Percentiles rank a stretch among this genome's conserved stretches.
Conservation (phyloP, 495 filamentous ascomycete species). For the Penicillium bialowiezense region DNA sequence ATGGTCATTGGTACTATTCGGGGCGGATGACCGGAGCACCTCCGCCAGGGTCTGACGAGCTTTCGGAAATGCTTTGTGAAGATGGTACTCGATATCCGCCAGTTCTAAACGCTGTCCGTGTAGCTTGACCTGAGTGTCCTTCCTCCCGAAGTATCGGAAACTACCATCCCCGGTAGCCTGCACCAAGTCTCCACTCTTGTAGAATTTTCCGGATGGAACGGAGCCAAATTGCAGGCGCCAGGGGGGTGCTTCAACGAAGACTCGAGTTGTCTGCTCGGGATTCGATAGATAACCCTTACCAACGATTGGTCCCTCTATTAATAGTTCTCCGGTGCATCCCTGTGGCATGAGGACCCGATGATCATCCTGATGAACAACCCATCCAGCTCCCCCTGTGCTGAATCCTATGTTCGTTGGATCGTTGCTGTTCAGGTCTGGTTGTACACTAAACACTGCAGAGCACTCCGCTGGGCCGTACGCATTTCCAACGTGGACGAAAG, state of each 20-base stretch:
- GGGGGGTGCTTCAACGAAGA: neutral
- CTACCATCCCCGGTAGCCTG: neutral
- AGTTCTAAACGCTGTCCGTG: neutral
- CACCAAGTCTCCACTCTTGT: neutral
- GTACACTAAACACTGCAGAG: slow-evolving; percentile 21
- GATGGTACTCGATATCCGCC: neutral
- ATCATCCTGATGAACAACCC: neutral
- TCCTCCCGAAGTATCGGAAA: slow-evolving; percentile 1
- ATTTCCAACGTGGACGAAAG: slow-evolving; percentile 35
- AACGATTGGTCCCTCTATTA: neutral
- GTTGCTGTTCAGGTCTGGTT: slow-evolving; percentile 6
- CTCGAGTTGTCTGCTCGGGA: neutral
- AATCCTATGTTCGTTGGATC: neutral
- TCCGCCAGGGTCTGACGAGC: neutral
- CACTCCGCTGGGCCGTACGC: slow-evolving; percentile 52
- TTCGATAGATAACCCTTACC: neutral
- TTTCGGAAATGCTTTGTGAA: neutral
- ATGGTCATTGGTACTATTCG: too few species aligned
- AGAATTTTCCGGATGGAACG: neutral
- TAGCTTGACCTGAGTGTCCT: neutral
- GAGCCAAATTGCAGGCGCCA: neutral
- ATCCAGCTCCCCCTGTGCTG: neutral
- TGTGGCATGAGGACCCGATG: neutral
- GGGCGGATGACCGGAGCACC: too few species aligned
- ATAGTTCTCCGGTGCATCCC: neutral